Conservation (phyloP, 2,329 filamentous ascomycete species). For the Phialemoniopsis sp. region DNA sequence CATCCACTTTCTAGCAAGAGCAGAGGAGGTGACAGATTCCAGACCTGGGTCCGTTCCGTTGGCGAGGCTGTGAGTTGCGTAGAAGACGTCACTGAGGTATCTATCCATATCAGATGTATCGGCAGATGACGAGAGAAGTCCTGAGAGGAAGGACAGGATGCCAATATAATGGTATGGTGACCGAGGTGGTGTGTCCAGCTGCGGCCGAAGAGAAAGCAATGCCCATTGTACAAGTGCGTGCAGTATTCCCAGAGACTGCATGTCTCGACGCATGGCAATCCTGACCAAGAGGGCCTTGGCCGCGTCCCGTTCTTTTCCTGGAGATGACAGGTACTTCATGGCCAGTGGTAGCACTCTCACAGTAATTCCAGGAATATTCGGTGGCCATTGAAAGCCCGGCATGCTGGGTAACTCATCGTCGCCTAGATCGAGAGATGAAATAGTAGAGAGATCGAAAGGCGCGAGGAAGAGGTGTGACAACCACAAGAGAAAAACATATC, state of each 20-base stretch:
- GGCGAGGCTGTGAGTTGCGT: constrained; percentile 56
- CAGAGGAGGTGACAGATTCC: constrained; percentile 61
- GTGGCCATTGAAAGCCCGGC: constrained; percentile 46
- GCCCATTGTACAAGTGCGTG: constrained; percentile 68
- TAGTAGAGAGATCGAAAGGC: constrained; percentile 85
- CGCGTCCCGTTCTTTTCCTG: constrained; percentile 86
- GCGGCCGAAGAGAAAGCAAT: constrained; percentile 52
- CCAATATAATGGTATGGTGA: constrained; percentile 76
- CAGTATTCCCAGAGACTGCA: constrained; percentile 74
- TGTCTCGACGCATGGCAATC: constrained; percentile 79
- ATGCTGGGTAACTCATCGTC: constrained; percentile 37
- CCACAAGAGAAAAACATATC: constrained; percentile 86
- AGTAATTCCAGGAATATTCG: constrained; percentile 66
- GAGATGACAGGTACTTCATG: constrained; percentile 64
- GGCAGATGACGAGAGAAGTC: constrained; percentile 63
- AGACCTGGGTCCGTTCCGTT: constrained; percentile 42
- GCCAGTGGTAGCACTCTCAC: constrained; percentile 67
- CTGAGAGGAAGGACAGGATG: constrained; percentile 73
- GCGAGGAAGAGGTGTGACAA: constrained; percentile 76
- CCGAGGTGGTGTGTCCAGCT: constrained; percentile 10
- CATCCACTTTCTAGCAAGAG: constrained; percentile 74
- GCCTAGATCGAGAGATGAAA: constrained; percentile 60
- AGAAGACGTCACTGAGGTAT: constrained; percentile 63
- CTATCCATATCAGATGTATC: constrained; percentile 71
- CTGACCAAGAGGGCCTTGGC: constrained; percentile 80